Conservation (phyloP, 495 filamentous ascomycete species). For the Beverwykella pulmonaria region DNA sequence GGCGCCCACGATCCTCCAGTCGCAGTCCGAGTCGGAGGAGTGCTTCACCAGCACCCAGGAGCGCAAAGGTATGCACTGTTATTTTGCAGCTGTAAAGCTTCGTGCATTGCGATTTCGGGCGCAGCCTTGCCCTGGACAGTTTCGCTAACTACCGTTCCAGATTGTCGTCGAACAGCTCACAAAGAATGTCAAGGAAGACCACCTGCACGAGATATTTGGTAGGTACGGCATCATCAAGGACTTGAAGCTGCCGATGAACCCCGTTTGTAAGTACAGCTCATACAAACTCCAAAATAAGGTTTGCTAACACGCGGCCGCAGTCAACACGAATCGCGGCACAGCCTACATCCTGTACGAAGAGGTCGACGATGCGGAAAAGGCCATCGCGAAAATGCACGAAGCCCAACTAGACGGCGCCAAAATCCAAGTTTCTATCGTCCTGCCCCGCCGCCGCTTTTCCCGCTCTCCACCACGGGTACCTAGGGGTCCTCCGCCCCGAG, state of each 20-base stretch:
- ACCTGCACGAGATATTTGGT: conserved; percentile 90
- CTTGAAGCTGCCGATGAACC: conserved; percentile 86
- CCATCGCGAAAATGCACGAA: conserved; percentile 98
- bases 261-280: conserved; percentile 62
- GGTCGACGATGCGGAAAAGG: conserved; percentile 78
- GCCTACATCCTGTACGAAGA: conserved; percentile 88
- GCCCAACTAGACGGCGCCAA: conserved; percentile 86
- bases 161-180: conserved; percentile 96
- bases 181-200: conserved; percentile 87
- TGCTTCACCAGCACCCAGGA: conserved; percentile 49
- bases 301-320: conserved; percentile 49
- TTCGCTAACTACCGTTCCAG: conserved; percentile 50
- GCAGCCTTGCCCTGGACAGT: neutral
- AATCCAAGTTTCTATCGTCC: conserved; percentile 90
- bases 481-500: conserved; percentile 5
- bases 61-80: conserved; percentile 57
- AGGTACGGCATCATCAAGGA: conserved; percentile 83
- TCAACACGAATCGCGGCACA: conserved; percentile 87
- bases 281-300: conserved; percentile 12
- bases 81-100: neutral
- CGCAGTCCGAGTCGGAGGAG: conserved; percentile 47
- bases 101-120: neutral
- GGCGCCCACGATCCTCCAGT: conserved; percentile 48
- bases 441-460: conserved; percentile 68
- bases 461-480: conserved; percentile 42